Evolutionary conservation across 1,284 basidiomycete species (phyloP).

Genomic region (Schizophyllum amplum): DNA sequence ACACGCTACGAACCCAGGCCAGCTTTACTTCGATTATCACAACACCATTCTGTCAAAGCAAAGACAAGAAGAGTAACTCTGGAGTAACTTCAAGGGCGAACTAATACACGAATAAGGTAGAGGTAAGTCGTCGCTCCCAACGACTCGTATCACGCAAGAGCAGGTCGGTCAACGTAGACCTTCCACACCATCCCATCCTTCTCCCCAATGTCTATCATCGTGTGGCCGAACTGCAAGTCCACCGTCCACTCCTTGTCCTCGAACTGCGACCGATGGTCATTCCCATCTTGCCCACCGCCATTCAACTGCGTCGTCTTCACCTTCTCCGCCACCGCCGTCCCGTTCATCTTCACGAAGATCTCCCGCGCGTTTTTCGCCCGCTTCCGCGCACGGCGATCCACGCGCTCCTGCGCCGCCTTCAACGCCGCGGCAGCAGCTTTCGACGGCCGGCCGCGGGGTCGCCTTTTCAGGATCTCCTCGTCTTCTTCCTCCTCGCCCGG

Average conservation of each 20-base stretch:
- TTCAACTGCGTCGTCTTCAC: conserved; percentile 18
- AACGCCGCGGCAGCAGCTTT: conserved; percentile 14
- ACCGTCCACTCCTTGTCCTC: conserved; percentile 37
- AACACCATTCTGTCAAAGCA: too few species aligned
- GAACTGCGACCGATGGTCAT: conserved; percentile 8
- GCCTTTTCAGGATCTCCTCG: conserved; percentile 17
- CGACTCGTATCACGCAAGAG: not conserved
- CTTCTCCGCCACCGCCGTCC: conserved; percentile 32
- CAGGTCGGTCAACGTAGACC: conserved; percentile 45
- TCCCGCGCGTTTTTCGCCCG: conserved; percentile 35
- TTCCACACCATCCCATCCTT: conserved; percentile 58
- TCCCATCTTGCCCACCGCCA: conserved; percentile 18
- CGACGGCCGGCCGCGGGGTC: not conserved
- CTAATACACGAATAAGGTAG: not conserved
- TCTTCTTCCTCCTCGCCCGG: conserved; percentile 36
- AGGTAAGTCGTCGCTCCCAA: not conserved
- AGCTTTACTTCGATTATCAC: too few species aligned
- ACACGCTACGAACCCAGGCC: too few species aligned
- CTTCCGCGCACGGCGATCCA: conserved; percentile 20
- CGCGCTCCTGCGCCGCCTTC: conserved; percentile 12
- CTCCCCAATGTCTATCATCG: conserved; percentile 62
- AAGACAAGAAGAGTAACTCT: too few species aligned
- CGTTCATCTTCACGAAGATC: conserved; percentile 46
- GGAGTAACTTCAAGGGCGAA: not conserved
- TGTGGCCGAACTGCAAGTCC: conserved; percentile 42